Conservation (phyloP, 2,329 filamentous ascomycete species). For the Exophiala sp. region DNA sequence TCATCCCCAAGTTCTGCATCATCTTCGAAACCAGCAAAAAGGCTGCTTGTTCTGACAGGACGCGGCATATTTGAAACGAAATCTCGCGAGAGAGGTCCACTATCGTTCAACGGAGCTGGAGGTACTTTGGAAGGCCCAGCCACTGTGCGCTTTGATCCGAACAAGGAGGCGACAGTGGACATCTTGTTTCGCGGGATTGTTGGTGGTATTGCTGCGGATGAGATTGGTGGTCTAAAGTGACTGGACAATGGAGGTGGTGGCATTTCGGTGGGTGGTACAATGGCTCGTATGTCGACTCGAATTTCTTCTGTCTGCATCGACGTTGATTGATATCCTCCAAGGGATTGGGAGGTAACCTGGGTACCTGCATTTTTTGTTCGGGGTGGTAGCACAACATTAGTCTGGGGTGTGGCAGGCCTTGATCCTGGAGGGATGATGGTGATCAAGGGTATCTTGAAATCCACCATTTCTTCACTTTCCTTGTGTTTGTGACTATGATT, state of each 20-base stretch:
- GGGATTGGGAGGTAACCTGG: slow-evolving; percentile 63
- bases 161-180: slow-evolving; percentile 35
- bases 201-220: slow-evolving; percentile 27
- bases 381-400: slow-evolving; percentile 66
- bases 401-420: slow-evolving; percentile 70
- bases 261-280: slow-evolving; percentile 71
- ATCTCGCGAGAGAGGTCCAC: slow-evolving; percentile 63
- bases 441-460: slow-evolving; percentile 73
- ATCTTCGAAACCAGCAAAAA: slow-evolving; percentile 82
- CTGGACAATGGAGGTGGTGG: slow-evolving; percentile 72
- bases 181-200: slow-evolving; percentile 23
- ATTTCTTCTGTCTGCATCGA: slow-evolving; percentile 89
- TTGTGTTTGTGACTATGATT: slow-evolving; percentile 21
- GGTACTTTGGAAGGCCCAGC: slow-evolving; percentile 20
- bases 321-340: slow-evolving; percentile 49
- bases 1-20: slow-evolving; percentile 50
- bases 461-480: slow-evolving; percentile 24
- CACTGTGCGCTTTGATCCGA: slow-evolving; percentile 21
- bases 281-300: slow-evolving; percentile 71
- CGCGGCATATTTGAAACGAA: slow-evolving; percentile 55
- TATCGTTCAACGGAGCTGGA: slow-evolving; percentile 56
- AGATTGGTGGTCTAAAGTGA: slow-evolving; percentile 35
- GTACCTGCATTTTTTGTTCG: slow-evolving; percentile 76
- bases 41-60: slow-evolving; percentile 72
- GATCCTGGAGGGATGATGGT: slow-evolving; percentile 86